These are phyloP conservation scores for Coccomyxa subellipsoidea DNA, from an alignment of 163 green algal species.

Conservation along the genomic window DNA sequence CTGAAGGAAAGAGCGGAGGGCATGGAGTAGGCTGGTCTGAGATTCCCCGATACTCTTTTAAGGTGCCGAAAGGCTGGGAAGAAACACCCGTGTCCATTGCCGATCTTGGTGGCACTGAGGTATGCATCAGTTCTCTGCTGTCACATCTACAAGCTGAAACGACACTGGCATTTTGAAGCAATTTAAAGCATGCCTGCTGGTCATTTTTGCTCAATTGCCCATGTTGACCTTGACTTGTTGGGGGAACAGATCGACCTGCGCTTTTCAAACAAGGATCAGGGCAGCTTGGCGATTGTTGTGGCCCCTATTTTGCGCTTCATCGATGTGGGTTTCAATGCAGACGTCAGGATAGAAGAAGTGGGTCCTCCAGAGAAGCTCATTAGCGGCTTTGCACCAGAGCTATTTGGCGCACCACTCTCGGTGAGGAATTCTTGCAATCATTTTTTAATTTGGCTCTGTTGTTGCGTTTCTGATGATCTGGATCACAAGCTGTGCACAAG, in stretches of 20 bases:
- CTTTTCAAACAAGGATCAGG: constrained; percentile 71
- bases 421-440: neutral
- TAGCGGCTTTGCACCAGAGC: constrained; percentile 78
- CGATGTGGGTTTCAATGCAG: constrained; percentile 77
- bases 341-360: constrained; percentile 66
- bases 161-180: too few relatives aligned
- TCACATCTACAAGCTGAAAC: too few relatives aligned
- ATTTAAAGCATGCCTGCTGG: too few relatives aligned
- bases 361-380: constrained; percentile 76
- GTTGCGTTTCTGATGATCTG: neutral
- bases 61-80: constrained; percentile 74
- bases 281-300: constrained; percentile 82
- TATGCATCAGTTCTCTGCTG: too few relatives aligned
- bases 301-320: constrained; percentile 90
- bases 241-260: constrained; percentile 95
- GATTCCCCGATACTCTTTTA: constrained; percentile 86
- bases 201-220: too few relatives aligned
- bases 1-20: constrained; percentile 84
- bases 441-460: neutral
- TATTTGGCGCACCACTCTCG: constrained; percentile 70
- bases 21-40: constrained; percentile 95
- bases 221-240: too few relatives aligned
- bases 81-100: constrained; percentile 95
- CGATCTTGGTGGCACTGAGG: constrained; percentile 91
- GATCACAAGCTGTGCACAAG: neutral